Conservation (phyloP, 1,284 basidiomycete species). For the Phenoliferia sp. region DNA sequence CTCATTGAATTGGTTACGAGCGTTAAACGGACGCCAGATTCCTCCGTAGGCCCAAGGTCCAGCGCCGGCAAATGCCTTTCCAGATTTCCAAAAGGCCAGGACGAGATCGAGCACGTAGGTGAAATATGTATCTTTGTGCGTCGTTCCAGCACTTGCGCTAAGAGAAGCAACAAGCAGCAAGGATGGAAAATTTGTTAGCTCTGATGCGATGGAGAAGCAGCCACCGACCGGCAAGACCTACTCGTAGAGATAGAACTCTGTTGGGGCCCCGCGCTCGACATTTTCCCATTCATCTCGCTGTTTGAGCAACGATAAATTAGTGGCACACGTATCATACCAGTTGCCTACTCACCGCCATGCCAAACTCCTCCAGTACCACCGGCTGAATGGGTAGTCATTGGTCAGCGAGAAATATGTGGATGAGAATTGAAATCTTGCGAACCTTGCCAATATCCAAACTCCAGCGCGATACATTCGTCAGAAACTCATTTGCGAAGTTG, state of each 20-base stretch:
- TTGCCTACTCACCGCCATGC: no score
- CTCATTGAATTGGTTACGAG: background rate
- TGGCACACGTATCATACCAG: no score
- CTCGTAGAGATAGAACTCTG: background rate
- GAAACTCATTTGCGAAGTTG: background rate
- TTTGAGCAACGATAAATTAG: no score
- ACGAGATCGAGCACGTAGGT: background rate
- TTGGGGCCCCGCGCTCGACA: background rate
- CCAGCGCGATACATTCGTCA: background rate
- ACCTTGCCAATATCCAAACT: background rate
- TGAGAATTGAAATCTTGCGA: background rate
- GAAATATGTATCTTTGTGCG: background rate
- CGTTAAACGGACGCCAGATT: background rate
- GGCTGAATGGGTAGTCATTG: background rate
- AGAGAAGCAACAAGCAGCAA: background rate
- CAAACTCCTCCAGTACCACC: background rate
- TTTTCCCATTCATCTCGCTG: background rate
- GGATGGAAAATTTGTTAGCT: background rate
- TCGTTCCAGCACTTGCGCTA: background rate
- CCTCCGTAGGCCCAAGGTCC: background rate
- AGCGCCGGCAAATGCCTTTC: background rate
- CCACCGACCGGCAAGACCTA: no score
- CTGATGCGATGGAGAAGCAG: no score
- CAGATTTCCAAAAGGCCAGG: background rate
- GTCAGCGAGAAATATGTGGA: background rate